Percentiles rank a stretch among this genome's conserved stretches.
Evolutionary conservation across 2,329 filamentous ascomycete species (phyloP).

Genomic region (Botrytis tulipae): DNA sequence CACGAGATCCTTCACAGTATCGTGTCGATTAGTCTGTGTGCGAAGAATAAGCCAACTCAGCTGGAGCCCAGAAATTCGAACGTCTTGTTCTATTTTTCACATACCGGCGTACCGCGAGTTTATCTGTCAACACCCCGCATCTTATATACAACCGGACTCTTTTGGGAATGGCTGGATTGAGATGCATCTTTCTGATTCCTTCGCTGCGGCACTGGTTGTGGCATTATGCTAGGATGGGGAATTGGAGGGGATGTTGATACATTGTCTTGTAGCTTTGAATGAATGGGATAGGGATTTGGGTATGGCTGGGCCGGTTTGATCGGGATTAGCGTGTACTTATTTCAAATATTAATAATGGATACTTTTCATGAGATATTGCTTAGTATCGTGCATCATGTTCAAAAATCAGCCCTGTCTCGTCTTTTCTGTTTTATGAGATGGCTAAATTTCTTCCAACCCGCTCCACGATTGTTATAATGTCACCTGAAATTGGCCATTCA

Average conservation of each 20-base stretch:
- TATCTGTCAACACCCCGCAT: constrained; percentile 29
- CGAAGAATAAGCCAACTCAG: constrained; percentile 58
- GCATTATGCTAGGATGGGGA: constrained; percentile 16
- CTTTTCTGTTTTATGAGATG: not conserved
- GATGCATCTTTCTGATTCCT: constrained; percentile 20
- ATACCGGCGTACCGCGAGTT: constrained; percentile 31
- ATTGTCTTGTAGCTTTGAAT: not conserved
- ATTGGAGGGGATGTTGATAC: constrained; percentile 8
- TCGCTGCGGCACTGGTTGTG: constrained; percentile 16
- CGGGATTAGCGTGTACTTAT: not conserved
- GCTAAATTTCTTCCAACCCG: not conserved
- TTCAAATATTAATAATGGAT: not conserved
- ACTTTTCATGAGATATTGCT: not conserved
- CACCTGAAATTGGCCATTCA: not conserved
- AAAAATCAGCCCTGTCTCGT: not conserved
- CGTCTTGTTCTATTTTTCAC: constrained; percentile 40
- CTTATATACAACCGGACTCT: constrained; percentile 21
- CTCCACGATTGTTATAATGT: not conserved
- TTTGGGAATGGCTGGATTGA: constrained; percentile 22
- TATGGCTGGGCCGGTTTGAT: not conserved
- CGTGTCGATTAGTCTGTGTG: constrained; percentile 97
- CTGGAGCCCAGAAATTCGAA: constrained; percentile 40
- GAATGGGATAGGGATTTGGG: not conserved
- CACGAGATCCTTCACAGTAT: constrained; percentile 72
- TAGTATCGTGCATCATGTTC: not conserved